These are phyloP conservation scores for Zopfia rhizophila DNA, from an alignment of 2,329 filamentous ascomycete species.

Conservation along the genomic window DNA sequence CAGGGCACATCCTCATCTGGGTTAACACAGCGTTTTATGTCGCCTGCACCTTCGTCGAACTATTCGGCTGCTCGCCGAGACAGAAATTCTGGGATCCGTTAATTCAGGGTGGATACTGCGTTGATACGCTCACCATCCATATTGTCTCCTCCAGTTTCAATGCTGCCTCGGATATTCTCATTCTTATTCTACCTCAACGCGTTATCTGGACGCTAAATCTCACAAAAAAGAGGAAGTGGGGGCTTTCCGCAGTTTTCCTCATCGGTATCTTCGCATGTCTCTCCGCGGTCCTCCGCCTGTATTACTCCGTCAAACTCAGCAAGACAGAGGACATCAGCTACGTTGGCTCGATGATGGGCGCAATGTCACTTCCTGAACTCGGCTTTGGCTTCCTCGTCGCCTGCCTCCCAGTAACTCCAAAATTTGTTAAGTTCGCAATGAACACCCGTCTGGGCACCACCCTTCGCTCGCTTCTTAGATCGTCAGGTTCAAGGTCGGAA, in stretches of 20 bases:
- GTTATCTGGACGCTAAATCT: constrained; percentile 23
- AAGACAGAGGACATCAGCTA: not conserved
- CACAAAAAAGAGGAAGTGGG: constrained; percentile 16
- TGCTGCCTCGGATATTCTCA: constrained; percentile 4
- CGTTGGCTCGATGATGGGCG: not conserved
- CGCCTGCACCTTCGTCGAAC: constrained; percentile 1
- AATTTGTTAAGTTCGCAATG: not conserved
- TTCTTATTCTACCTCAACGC: constrained; percentile 9
- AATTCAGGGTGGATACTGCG: constrained; percentile 5
- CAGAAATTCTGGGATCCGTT: constrained; percentile 2
- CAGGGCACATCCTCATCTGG: not conserved
- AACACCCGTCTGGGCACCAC: too few species aligned
- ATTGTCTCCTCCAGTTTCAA: constrained; percentile 3
- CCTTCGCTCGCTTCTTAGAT: too few species aligned
- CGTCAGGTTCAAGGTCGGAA: too few species aligned
- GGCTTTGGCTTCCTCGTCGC: constrained; percentile 1
- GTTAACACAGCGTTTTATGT: constrained; percentile 3
- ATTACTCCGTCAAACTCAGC: not conserved
- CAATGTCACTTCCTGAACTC: not conserved
- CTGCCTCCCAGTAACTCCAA: constrained; percentile 1
- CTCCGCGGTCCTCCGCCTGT: constrained; percentile 3
- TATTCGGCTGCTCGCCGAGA: constrained; percentile 3
- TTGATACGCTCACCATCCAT: not conserved
- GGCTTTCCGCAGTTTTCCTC: constrained; percentile 25
- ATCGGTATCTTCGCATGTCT: too few species aligned